Base-by-base conservation (phyloP, 1,284 basidiomycete species). In the Trichosporon sp. region DNA sequence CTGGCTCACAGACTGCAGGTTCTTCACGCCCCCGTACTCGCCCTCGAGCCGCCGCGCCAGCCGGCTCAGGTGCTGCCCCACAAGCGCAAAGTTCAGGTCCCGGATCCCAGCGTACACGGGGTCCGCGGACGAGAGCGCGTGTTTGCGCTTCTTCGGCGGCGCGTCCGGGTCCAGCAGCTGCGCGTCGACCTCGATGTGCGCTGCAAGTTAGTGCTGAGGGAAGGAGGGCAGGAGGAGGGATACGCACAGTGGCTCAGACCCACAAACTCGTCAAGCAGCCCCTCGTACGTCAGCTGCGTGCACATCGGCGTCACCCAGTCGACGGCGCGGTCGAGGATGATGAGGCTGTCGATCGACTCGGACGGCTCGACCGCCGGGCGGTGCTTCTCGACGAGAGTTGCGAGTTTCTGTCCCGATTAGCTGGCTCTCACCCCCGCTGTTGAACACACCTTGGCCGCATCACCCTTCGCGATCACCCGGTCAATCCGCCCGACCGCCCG, bases 231-330 rank as follows among this genome's bases (percentile, higher is more conserved):
- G n/a, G 25, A 53, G 47, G 15, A 13, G 34, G 9, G 29, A 21
- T 8, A 27, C 90, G 67, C 74, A 92, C 95, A 91, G 76, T 97
- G 93, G 81, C 88, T 91, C 72, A 99, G 91, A 1, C 93, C 93
- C 60, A 98, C 85, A 53, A 94, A 85, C 80, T 99, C 97, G 77
- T 99, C 96, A n/a, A 98, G 87, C 56, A 99, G 89, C 18, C 97
- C 97, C 80, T 98, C 91, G 77, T 98, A 99, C 0, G 97, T 99
- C 67, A 99, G 85, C 78, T 99, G 96, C 1, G 96, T 99, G 62
- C 96, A 89, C 66, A 99, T 86, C 1, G 96, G 95, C 0, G 96
- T 98, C 66, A 97, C 90, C 89, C 98, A 92, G 80, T 99, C 97
- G n/a, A 92, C 89, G 56, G 90, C 88, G 65, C 97, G 88, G 80